Percentiles rank a stretch among this genome's conserved stretches.
phyloP scores from a whole-genome alignment of 352 stramenopile species.

The Phytophthora sansomeana region DNA sequence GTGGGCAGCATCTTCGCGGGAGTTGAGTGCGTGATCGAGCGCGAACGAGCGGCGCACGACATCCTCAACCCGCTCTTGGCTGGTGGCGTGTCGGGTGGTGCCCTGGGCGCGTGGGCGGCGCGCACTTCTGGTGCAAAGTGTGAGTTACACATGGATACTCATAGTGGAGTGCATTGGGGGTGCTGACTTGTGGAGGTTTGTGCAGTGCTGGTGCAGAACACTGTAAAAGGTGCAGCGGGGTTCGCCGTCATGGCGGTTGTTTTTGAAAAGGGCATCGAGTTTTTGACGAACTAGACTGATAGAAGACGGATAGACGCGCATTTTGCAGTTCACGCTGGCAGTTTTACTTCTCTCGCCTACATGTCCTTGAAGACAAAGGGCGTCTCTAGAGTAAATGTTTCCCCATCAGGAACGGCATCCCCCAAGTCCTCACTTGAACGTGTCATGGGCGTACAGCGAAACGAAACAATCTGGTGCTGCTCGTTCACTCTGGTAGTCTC shows the following conservation, averaged over 20 bases:
- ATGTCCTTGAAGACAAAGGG: constrained; percentile 54
- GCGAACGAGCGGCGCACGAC: constrained; percentile 79
- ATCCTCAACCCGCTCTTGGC: constrained; percentile 83
- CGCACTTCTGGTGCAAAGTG: constrained; percentile 66
- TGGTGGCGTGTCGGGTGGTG: constrained; percentile 68
- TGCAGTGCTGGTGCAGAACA: constrained; percentile 75
- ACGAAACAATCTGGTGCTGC: constrained; percentile 49
- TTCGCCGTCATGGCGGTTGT: constrained; percentile 88
- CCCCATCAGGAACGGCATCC: constrained; percentile 39
- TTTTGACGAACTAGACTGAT: constrained; percentile 48
- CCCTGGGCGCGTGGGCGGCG: constrained; percentile 75
- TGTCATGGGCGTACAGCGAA: constrained; percentile 55
- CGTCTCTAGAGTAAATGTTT: constrained; percentile 53
- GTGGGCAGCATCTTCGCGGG: constrained; percentile 84
- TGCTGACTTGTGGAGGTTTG: constrained; percentile 6
- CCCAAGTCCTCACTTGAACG: constrained; percentile 36
- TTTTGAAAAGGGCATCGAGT: constrained; percentile 86
- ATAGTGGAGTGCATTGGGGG: background rate
- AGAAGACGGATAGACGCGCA: constrained; percentile 32
- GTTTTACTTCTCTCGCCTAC: constrained; percentile 5
- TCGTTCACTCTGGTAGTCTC: constrained; percentile 11
- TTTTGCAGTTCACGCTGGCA: background rate
- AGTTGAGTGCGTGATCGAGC: constrained; percentile 87
- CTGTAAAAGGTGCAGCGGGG: constrained; percentile 74
- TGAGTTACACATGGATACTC: constrained; percentile 32